Percentiles rank a stretch among this genome's conserved stretches.
Conservation (phyloP, 2,329 filamentous ascomycete species). For the Myriosclerotinia duriaeana region DNA sequence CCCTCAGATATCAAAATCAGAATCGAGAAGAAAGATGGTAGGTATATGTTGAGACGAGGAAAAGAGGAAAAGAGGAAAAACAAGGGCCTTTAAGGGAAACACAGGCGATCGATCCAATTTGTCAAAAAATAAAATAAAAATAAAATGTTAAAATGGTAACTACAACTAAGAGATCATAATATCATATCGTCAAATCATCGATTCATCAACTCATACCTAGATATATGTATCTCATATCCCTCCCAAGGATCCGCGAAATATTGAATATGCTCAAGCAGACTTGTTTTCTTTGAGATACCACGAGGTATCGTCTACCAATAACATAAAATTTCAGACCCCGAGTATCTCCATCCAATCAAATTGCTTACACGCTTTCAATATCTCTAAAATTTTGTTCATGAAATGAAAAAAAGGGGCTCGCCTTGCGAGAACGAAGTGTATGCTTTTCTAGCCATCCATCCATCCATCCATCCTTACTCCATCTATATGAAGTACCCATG, state of each 20-base stretch:
- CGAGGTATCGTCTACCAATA: not conserved
- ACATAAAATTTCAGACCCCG: not conserved
- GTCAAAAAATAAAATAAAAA: too few relatives aligned
- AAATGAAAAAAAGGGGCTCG: conserved; percentile 5
- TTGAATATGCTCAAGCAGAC: not conserved
- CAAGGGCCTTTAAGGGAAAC: too few relatives aligned
- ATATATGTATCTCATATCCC: not conserved
- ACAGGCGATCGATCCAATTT: too few relatives aligned
- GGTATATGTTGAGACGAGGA: too few relatives aligned
- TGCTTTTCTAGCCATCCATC: not conserved
- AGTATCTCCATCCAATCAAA: not conserved
- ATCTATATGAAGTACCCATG: not conserved
- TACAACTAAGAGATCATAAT: too few relatives aligned
- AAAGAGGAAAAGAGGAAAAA: too few relatives aligned
- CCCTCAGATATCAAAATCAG: too few relatives aligned
- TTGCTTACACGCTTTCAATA: not conserved
- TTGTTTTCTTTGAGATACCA: not conserved
- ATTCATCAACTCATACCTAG: not conserved
- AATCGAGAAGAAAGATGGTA: too few relatives aligned
- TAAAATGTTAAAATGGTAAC: too few relatives aligned
- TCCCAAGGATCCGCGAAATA: not conserved
- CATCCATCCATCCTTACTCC: not conserved
- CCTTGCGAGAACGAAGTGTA: conserved; percentile 13
- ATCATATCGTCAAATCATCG: not conserved
- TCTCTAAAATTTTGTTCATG: not conserved